Percentiles rank a stretch among this genome's conserved stretches.
phyloP scores from a whole-genome alignment of 371 early-diverging fungal species.

The Saksenaea oblongispora region DNA sequence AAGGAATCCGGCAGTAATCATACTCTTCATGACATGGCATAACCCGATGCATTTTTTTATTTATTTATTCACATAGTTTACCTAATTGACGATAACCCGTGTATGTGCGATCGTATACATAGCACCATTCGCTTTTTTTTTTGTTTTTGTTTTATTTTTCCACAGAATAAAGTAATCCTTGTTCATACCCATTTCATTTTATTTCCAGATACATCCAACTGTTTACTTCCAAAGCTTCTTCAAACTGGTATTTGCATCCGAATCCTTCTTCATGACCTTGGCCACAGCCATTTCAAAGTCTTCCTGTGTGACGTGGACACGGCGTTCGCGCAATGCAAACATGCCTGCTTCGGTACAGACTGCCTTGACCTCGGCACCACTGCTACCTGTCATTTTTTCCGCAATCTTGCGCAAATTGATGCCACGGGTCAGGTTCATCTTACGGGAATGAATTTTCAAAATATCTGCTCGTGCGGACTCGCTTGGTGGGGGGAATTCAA shows the following conservation, averaged over 20 bases:
- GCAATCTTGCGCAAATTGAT: constrained; percentile 99
- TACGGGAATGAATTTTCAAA: constrained; percentile 98
- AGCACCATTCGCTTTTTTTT: no score
- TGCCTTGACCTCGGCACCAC: constrained; percentile 80
- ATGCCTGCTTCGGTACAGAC: constrained; percentile 99
- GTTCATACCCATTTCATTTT: not conserved
- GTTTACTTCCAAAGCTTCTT: constrained; percentile 96
- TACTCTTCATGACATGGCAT: not conserved
- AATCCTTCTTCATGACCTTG: constrained; percentile 99
- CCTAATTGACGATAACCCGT: not conserved
- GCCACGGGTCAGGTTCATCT: constrained; percentile 98
- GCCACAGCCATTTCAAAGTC: constrained; percentile 99
- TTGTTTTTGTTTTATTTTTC: not conserved
- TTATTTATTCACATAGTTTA: not conserved
- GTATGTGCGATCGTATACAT: not conserved
- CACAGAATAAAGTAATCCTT: not conserved
- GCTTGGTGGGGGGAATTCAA: constrained; percentile 98
- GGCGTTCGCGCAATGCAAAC: constrained; percentile 99
- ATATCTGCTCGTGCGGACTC: constrained; percentile 95
- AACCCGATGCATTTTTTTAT: not conserved
- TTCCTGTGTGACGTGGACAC: constrained; percentile 99
- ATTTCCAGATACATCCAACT: not conserved
- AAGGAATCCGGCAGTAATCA: constrained; percentile 8
- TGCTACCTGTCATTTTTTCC: constrained; percentile 98
- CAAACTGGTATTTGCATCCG: constrained; percentile 93